Base-by-base conservation (phyloP, 768 basidiomycete genomes). In the Psilocybe azurescens region DNA sequence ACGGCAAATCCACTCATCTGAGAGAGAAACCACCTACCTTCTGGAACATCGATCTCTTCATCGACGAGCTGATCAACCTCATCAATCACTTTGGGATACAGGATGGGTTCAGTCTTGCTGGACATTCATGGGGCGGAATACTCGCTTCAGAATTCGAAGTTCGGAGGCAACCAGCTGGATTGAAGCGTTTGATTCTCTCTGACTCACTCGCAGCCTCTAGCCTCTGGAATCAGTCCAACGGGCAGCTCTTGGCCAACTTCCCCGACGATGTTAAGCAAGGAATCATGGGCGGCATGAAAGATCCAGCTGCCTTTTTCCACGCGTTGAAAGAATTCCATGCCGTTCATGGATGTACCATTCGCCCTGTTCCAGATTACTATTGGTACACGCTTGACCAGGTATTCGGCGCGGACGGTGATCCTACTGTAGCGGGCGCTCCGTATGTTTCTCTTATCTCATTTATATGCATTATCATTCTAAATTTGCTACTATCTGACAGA, bases 81-180 rank as follows among this genome's bases (percentile, higher is more conserved):
- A 56, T 87, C 24, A 49, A 65, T 3, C 64, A 81, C 20, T 73
- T 88, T 18, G 76, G 72, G 0, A 78, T 86, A 60, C 47, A 68
- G 8, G 65, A 70, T 5, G 63, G 68, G n/a, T 87, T 79, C 67
- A 76, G 80, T 63, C 67, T 87, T 1, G 63, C 80, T 1, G 87
- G 87, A 0, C 86, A 87, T 52, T 86, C 83, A 4, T 86, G 86
- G 86, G 87, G 86, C 11, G 85, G 81, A 1, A 84, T 84, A 73
- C 74, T 87, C 8, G 83, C 74, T 0, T 63, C 73, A 5, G 76
- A 81, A 41, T 82, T 79, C 53, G 81, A 66, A 6, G 70, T 76
- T 39, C 65, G 72, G 14, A 29, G 50, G 13, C 73, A 78, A n/a
- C 82, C 82, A 2, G 82, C 14, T 58, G 81, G 81, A 0, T 61